Evolutionary conservation across 139 green algal genomes (phyloP).

Genomic region (Coelastrella sp.): DNA sequence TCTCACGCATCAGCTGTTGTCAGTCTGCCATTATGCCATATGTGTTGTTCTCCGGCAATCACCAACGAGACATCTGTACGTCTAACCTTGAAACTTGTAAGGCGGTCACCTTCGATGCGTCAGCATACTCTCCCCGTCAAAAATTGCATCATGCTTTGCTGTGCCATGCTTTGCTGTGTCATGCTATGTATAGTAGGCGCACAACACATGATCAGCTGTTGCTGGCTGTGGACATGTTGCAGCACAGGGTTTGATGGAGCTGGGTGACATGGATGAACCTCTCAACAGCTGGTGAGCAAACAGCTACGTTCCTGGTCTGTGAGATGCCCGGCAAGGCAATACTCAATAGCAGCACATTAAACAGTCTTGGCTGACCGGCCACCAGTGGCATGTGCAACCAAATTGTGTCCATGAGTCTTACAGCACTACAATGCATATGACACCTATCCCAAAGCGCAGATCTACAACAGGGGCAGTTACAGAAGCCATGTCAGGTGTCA

Average conservation of each 20-base stretch:
- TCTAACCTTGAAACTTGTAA: background rate
- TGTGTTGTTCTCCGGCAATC: background rate
- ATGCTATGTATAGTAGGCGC: background rate
- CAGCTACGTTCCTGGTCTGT: background rate
- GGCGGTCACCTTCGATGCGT: background rate
- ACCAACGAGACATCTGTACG: too few relatives aligned
- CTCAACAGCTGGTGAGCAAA: conserved; percentile 17
- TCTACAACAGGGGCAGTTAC: background rate
- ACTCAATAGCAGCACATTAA: background rate
- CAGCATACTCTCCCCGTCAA: background rate
- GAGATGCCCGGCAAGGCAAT: background rate
- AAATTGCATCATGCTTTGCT: background rate
- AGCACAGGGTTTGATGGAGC: conserved; percentile 28
- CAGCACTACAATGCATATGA: background rate
- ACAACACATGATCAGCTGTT: background rate
- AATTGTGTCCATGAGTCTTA: background rate
- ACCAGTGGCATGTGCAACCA: too few relatives aligned
- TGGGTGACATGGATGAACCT: conserved; percentile 34
- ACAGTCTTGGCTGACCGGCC: background rate
- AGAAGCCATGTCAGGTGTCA: background rate
- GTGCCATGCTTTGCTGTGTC: background rate
- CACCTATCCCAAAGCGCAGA: background rate
- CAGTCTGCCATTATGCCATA: background rate
- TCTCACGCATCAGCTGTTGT: background rate
- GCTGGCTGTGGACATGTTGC: background rate